Evolutionary conservation across 495 filamentous ascomycete genomes (phyloP).

Genomic region (Polyplosphaeria fusca): DNA sequence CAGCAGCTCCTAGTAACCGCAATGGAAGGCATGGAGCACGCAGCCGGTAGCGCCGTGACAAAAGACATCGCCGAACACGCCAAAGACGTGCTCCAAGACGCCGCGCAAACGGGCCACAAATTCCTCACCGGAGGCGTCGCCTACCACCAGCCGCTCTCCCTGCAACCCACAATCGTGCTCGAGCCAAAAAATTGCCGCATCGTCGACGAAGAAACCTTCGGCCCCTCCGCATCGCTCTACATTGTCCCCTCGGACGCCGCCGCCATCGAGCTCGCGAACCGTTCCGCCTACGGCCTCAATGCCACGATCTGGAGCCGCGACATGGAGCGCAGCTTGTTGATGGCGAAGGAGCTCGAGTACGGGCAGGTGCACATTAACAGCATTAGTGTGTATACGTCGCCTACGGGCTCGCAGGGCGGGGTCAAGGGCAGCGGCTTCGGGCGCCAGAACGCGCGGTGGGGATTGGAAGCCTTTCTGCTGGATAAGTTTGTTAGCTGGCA

Average conservation of each 20-base stretch:
- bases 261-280: conserved; percentile 41
- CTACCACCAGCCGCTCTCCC: conserved; percentile 14
- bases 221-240: conserved; percentile 65
- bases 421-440: conserved; percentile 82
- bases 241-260: conserved; percentile 45
- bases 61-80: conserved; percentile 34
- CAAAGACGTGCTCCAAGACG: conserved; percentile 26
- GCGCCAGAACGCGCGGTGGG: conserved; percentile 53
- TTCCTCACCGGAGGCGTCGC: conserved; percentile 35
- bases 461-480: conserved; percentile 66
- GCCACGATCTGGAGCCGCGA: conserved; percentile 41
- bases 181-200: conserved; percentile 47
- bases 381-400: conserved; percentile 79
- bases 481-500: conserved; percentile 38
- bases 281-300: conserved; percentile 41
- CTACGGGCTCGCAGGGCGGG: conserved; percentile 73
- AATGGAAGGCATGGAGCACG: conserved; percentile 37
- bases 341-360: conserved; percentile 42
- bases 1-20: conserved; percentile 26
- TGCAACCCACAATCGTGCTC: conserved; percentile 28
- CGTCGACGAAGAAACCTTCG: conserved; percentile 74
- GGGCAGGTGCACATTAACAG: conserved; percentile 67
- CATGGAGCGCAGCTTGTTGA: conserved; percentile 36
- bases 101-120: conserved; percentile 23
- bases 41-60: conserved; percentile 19